Base-by-base conservation (phyloP, 345 rosid species). In the Citrus unshiu region DNA sequence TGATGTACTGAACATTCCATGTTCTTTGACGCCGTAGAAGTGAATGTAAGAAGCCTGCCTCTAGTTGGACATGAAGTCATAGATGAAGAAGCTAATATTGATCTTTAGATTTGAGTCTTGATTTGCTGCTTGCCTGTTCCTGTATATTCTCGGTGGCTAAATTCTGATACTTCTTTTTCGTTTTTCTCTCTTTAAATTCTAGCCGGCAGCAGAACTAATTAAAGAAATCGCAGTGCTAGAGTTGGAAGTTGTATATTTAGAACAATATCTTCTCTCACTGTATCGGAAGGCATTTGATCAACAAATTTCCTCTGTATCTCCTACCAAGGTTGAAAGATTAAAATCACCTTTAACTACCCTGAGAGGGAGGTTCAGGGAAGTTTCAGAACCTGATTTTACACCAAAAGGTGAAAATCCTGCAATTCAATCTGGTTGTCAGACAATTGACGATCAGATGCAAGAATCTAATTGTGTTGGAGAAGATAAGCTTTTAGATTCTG, bases 201-300 rank as follows among this genome's bases (percentile, higher is more conserved):
- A 96, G 98, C 90, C 95, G 34, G 95, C 97, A 74, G 88, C 88
- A 64, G 92, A 94, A 79, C 78, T 96, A 76, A 94, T 96, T 70
- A 96, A 89, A 85, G 98, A 94, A 82, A 91, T 93, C 35, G 92
- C 98, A 1, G 93, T 91, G 46, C 81, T 96, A 46, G 98, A 96
- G 87, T 82, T 93, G 89, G 99, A 96, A 88, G 98, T 96, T 46
- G 92, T 89, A 60, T 82, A 94, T 84, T 80, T 96, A 82, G 99
- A 96, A 61, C 98, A 94, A 54, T 89, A 93, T 81, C 99, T 96
- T 86, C 97, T 96, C 68, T 90, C 93, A 3, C 81, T 96, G 65
- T 96, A 96, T 77, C 86, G 99, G 19, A 91, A 88, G 81, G 94
- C 94, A 46, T 96, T 96, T 89, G 97, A 93, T 79, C 92, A 91